A percentile compares a stretch with the other conserved stretches of the same genome.
phyloP scores from a whole-genome alignment of 2,329 filamentous ascomycete species.

The Harringtonia lauricola region DNA sequence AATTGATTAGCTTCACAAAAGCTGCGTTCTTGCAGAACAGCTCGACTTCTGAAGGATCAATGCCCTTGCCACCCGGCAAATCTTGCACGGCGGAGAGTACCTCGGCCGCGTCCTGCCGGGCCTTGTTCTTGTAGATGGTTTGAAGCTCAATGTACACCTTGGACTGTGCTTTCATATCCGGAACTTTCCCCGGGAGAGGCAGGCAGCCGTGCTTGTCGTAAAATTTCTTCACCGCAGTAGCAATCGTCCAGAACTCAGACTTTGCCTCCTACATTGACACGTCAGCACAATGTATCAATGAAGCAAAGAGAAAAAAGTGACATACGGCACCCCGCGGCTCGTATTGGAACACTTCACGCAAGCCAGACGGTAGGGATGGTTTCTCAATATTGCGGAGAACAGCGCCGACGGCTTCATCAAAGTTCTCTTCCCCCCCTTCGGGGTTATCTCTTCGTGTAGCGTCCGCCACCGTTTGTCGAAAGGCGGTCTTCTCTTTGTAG shows the following conservation, averaged over 20 bases:
- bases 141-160: slow-evolving; percentile 82
- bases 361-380: slow-evolving; percentile 54
- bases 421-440: slow-evolving; percentile 93
- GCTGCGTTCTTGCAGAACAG: slow-evolving; percentile 92
- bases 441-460: slow-evolving; percentile 60
- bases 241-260: slow-evolving; percentile 83
- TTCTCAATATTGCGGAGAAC: slow-evolving; percentile 77
- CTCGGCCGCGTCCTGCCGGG: slow-evolving; percentile 65
- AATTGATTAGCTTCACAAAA: slow-evolving; percentile 78
- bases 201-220: slow-evolving; percentile 61
- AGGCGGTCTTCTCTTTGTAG: slow-evolving; percentile 80
- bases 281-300: too few relatives aligned
- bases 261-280: slow-evolving; percentile 1
- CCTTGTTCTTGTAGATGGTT: slow-evolving; percentile 85
- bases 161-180: slow-evolving; percentile 96
- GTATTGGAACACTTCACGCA: slow-evolving; percentile 71
- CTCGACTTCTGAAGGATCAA: slow-evolving; percentile 69
- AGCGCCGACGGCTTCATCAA: slow-evolving; percentile 78
- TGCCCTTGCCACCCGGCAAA: slow-evolving; percentile 33
- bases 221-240: slow-evolving; percentile 67
- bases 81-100: slow-evolving; percentile 55
- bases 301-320: not conserved
- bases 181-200: slow-evolving; percentile 75
- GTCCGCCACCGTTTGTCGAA: slow-evolving; percentile 58
- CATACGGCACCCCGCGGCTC: slow-evolving; percentile 8